Percentiles rank a stretch among this genome's conserved stretches.
Conservation (phyloP, 495 filamentous ascomycete genomes). For the Penicillium simplicissimum region DNA sequence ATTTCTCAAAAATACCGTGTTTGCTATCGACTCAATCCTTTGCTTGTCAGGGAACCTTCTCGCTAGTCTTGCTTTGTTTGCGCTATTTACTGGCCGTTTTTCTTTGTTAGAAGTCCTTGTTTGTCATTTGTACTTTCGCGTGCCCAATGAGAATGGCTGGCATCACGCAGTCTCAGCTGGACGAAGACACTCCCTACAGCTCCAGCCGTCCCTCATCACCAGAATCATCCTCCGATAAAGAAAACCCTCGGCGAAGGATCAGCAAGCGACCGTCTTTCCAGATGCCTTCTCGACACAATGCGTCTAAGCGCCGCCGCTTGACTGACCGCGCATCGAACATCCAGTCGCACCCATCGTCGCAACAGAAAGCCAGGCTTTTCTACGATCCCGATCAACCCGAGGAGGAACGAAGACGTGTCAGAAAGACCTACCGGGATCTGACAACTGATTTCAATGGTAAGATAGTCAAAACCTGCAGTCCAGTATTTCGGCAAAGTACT, state of each 20-base stretch:
- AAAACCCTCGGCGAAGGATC: constrained; percentile 45
- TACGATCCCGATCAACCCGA: constrained; percentile 91
- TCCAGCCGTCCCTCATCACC: constrained; percentile 44
- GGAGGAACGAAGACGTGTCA: constrained; percentile 70
- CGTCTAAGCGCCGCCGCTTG: constrained; percentile 47
- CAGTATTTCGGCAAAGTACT: background rate
- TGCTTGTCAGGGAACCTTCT: background rate
- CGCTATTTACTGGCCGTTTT: background rate
- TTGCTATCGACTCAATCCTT: background rate
- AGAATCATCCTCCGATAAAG: constrained; percentile 57
- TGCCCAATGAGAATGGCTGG: constrained; percentile 33
- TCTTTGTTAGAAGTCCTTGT: constrained; percentile 11
- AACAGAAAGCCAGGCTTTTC: constrained; percentile 42
- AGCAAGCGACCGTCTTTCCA: constrained; percentile 27
- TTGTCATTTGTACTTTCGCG: constrained; percentile 9
- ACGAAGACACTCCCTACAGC: constrained; percentile 19
- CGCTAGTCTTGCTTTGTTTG: background rate
- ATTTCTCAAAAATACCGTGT: constrained; percentile 3
- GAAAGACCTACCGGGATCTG: constrained; percentile 67
- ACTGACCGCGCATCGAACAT: constrained; percentile 35
- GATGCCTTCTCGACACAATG: constrained; percentile 32
- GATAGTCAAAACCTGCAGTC: background rate
- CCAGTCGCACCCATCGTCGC: constrained; percentile 34
- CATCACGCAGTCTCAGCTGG: constrained; percentile 25
- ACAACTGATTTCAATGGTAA: constrained; percentile 64